These are phyloP conservation scores for Pichia heedii DNA, from an alignment of 805 yeast genomes.

Conservation along the genomic window DNA sequence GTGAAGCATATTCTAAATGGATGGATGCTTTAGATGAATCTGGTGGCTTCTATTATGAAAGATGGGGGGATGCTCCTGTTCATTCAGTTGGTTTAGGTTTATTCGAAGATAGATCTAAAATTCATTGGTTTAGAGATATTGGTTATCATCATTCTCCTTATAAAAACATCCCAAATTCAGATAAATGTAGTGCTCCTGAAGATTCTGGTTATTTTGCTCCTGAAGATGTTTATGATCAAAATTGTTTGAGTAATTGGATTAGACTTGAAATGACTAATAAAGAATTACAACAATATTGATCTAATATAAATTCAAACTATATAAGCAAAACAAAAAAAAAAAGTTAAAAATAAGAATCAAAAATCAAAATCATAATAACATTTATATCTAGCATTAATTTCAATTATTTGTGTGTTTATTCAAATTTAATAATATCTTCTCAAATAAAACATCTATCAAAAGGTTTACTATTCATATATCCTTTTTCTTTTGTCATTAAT, in stretches of 20 bases:
- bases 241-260: constrained; percentile 29
- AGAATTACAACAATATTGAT: constrained; percentile 21
- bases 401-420: too few species aligned
- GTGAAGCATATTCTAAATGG: constrained; percentile 61
- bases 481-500: too few species aligned
- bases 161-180: constrained; percentile 65
- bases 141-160: constrained; percentile 74
- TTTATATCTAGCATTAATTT: too few species aligned
- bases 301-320: too few species aligned
- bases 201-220: constrained; percentile 28
- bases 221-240: constrained; percentile 26
- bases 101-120: constrained; percentile 58
- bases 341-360: too few species aligned
- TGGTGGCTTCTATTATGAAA: constrained; percentile 80
- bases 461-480: too few species aligned
- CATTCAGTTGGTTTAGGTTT: constrained; percentile 67
- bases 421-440: too few species aligned
- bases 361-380: too few species aligned
- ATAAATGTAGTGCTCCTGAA: constrained; percentile 34
- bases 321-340: too few species aligned
- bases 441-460: too few species aligned
- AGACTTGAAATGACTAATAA: constrained; percentile 29
- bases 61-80: constrained; percentile 95
- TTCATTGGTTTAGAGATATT: constrained; percentile 84
- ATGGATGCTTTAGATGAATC: constrained; percentile 57